Base-by-base conservation (phyloP, 2,329 filamentous ascomycete species). In the Hypoxylon sp. region DNA sequence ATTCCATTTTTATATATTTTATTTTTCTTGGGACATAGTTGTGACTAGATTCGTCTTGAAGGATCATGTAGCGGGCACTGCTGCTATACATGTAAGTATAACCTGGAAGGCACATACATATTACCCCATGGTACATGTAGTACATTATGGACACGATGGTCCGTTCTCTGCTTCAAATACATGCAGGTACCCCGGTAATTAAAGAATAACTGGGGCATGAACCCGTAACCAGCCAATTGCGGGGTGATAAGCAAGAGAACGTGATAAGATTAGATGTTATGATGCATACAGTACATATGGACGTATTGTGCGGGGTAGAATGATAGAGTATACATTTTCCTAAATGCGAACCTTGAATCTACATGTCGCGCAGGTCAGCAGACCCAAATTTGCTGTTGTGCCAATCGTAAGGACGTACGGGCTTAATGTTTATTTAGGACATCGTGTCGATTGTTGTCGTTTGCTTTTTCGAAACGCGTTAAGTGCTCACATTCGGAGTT, bases 391-490 rank as follows among this genome's bases (percentile, higher is more conserved):
- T 32, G 23, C 21, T 34, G 3, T 21, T 67, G 28, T 19, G 55
- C 67, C 67, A 67, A 69, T 64, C 10, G 53, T 38, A 58, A 25
- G 28, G 14, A n/a, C 11, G 19, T 21, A 52, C 45, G 17, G 2
- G 3, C n/a, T 13, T 25, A 30, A 14, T 67, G 60, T 69, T 61
- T 67, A 62, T 60, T 62, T 45, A 53, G 32, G 48, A 38, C 32
- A 62, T 60, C 49, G 38, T 60, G 32, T 53, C 10, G 21, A 36
- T 10, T 55, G 5, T 56, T 49, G 21, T 59, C 34, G 50, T 69
- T 64, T 64, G 59, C 61, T 53, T 6, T 57, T 51, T 64, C 30
- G n/a, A 48, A 61, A 63, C 67, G 67, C 64, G 67, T 70, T 56
- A 43, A 70, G 67, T 67, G 67, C 64, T 65, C 61, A 59, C 55